phyloP scores from a whole-genome alignment of 805 yeast species.

The Candida cerambycidarum region DNA sequence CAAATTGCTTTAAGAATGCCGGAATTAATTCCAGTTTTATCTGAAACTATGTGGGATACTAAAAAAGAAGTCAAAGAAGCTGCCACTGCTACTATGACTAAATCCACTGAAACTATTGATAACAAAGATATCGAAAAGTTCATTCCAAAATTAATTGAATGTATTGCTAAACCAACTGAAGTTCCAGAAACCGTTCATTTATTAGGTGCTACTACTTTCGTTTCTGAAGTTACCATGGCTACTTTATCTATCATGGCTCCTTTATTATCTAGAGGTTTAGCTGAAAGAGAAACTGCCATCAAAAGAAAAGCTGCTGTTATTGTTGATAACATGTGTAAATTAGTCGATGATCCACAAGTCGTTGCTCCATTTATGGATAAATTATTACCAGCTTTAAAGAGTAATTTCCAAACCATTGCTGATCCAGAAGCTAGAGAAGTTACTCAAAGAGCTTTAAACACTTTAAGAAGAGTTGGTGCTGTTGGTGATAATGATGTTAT shows the following conservation, averaged over 20 bases:
- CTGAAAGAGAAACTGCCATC: constrained; percentile 99
- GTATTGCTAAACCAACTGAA: constrained; percentile 95
- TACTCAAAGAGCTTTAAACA: constrained; percentile 93
- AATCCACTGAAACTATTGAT: constrained; percentile 95
- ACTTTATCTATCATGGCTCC: constrained; percentile 99
- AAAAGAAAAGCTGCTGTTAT: constrained; percentile 99
- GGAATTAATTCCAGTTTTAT: constrained; percentile 95
- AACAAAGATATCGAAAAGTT: constrained; percentile 99
- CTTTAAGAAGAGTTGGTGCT: constrained; percentile 98
- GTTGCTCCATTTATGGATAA: constrained; percentile 98
- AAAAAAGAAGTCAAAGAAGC: constrained; percentile 96
- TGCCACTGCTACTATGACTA: constrained; percentile 93
- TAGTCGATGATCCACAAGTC: constrained; percentile 99
- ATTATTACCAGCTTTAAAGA: constrained; percentile 93
- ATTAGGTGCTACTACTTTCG: constrained; percentile 99
- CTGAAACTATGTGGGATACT: constrained; percentile 99
- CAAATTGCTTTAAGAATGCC: constrained; percentile 99
- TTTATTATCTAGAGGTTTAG: constrained; percentile 97
- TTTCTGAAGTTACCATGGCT: constrained; percentile 99
- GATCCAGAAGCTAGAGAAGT: constrained; percentile 99
- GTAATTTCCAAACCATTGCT: constrained; percentile 94
- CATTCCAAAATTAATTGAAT: constrained; percentile 94
- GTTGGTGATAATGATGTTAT: constrained; percentile 84
- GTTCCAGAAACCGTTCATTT: constrained; percentile 99
- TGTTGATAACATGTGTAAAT: constrained; percentile 99